These are phyloP conservation scores for Pleurotus platypus DNA, from an alignment of 768 basidiomycete genomes.

Conservation along the genomic window DNA sequence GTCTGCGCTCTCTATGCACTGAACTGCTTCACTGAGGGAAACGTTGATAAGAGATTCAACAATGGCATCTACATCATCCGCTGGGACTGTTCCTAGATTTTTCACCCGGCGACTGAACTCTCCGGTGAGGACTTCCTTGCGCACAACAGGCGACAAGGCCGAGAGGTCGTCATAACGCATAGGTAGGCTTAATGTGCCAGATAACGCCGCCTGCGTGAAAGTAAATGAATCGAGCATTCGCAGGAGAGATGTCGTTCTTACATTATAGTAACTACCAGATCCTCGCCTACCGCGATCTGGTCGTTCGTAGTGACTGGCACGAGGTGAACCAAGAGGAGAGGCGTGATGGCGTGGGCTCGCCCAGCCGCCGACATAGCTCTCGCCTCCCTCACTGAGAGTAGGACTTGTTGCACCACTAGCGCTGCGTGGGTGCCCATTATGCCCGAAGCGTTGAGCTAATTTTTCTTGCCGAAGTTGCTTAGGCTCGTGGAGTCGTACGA, in stretches of 20 bases:
- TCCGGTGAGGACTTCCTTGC: constrained; percentile 81
- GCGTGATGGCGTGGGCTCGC: constrained; percentile 63
- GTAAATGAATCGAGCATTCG: too few species aligned
- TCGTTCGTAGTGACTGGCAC: constrained; percentile 48
- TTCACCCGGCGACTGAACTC: constrained; percentile 77
- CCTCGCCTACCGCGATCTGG: constrained; percentile 69
- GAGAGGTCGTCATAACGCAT: constrained; percentile 88
- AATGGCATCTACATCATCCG: constrained; percentile 55
- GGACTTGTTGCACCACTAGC: constrained; percentile 86
- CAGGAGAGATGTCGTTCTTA: constrained; percentile 24
- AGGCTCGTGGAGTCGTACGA: constrained; percentile 87
- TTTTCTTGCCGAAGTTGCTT: constrained; percentile 91
- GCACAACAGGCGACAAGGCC: constrained; percentile 79
- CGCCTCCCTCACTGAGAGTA: constrained; percentile 77
- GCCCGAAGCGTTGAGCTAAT: constrained; percentile 76
- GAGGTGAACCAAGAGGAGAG: constrained; percentile 55
- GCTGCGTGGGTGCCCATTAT: constrained; percentile 77
- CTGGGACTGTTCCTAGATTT: constrained; percentile 46
- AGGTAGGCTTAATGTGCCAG: constrained; percentile 75
- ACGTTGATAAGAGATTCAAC: constrained; percentile 71
- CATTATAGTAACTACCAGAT: constrained; percentile 85
- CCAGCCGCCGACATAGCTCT: constrained; percentile 64
- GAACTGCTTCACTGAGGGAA: constrained; percentile 73
- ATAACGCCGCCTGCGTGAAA: constrained; percentile 63
- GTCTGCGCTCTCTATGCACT: constrained; percentile 66